Conservation (phyloP, 495 filamentous ascomycete species). For the Letharia lupina region DNA sequence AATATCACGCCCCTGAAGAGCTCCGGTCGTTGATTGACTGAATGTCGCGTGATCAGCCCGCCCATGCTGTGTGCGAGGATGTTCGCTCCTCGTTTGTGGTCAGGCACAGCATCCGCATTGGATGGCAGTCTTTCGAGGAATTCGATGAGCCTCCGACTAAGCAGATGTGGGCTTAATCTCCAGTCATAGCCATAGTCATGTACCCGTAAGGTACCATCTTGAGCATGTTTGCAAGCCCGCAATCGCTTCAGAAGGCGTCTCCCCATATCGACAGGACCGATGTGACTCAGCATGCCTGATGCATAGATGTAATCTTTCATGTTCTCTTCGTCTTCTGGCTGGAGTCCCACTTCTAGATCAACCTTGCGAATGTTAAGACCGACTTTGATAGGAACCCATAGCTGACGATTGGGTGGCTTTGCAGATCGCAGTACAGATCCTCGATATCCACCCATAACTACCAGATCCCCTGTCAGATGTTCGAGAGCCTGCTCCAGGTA, state of each 20-base stretch:
- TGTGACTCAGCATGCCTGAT: conserved; percentile 78
- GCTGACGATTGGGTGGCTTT: conserved; percentile 65
- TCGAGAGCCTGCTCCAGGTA: conserved; percentile 58
- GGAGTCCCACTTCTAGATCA: conserved; percentile 79
- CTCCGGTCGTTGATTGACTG: conserved; percentile 78
- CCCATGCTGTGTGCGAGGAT: conserved; percentile 88
- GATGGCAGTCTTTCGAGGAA: conserved; percentile 70
- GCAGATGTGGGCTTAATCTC: conserved; percentile 74
- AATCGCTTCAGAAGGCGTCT: conserved; percentile 71
- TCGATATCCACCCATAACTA: conserved; percentile 84
- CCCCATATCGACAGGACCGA: conserved; percentile 88
- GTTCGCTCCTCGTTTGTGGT: conserved; percentile 55
- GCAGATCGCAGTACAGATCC: conserved; percentile 85
- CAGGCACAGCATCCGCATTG: conserved; percentile 47
- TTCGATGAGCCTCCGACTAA: conserved; percentile 57
- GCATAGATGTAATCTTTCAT: conserved; percentile 76
- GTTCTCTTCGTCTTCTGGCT: conserved; percentile 74
- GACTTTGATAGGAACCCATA: conserved; percentile 93
- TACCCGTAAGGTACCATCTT: conserved; percentile 62
- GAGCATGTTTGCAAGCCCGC: conserved; percentile 60
- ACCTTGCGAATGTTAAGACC: conserved; percentile 88
- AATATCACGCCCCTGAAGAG: conserved; percentile 83
- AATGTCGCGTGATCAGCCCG: conserved; percentile 82
- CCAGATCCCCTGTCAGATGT: conserved; percentile 71
- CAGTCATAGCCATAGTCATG: conserved; percentile 95